Evolutionary conservation across 805 yeast genomes (phyloP), one percentile per base, ranked within the genome.

Genomic region (Candida montana): DNA sequence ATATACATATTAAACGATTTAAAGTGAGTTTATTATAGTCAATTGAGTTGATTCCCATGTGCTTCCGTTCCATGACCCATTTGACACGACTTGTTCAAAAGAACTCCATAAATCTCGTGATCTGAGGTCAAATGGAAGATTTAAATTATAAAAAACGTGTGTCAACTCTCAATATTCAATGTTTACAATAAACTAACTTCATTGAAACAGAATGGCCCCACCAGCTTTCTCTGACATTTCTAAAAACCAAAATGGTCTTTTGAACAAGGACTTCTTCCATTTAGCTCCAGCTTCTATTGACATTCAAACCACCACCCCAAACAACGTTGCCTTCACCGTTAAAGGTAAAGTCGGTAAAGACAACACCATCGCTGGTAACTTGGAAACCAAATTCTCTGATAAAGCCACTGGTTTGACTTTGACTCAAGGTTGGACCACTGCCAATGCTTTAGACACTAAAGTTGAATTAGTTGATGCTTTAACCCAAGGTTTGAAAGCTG

Each of bases 351-450:
- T 81, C 51, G 75, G 79, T 59, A 79, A 79, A 70, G 86, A 81
- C 62, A 81, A 84, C 63, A 72, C 95, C 56, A 79, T 93, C 55
- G 80, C 90, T 49, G 95, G 95, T 55, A 79, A 83, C 61, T 71
- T 93, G 45, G 98, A 93, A 71, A 85, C 95, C 58, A 88, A 86
- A 75, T 86, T 83, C 75, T 70, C 85, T 48, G 99, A 93, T 79
- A 88, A 88, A 76, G 76, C 89, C 49, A 74, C 93, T 49, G 97
- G 97, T 51, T 74, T 93, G 61, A 80, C 96, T 52, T 72, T 93
- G 62, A 89, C 96, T 55, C 98, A 93, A 76, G 96, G 96, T 63
- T 90, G 98, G 96, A 83, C 90, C 73, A 87, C 95, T 58, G 83
- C 95, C 67, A 91, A 91, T 69, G 77, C 83, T 52, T 74, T 93